Evolutionary conservation across 495 filamentous ascomycete genomes (phyloP).

Genomic region (Talaromyces adpressus): DNA sequence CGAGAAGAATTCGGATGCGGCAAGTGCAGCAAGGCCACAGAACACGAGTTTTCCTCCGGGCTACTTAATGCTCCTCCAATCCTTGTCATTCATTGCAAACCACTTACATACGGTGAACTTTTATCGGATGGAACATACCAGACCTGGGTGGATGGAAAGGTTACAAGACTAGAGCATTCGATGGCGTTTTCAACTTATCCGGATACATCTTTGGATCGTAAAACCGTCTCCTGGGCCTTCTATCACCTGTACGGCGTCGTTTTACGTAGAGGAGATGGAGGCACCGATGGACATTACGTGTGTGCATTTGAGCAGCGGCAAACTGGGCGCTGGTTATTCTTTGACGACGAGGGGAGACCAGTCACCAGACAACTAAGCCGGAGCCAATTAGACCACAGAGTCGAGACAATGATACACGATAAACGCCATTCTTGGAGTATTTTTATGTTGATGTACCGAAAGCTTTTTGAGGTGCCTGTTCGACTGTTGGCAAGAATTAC

Average conservation of each 20-base stretch:
- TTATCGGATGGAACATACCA: background rate
- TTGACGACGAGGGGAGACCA: background rate
- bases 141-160: background rate
- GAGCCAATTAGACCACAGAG: background rate
- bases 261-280: background rate
- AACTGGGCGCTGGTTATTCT: background rate
- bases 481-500: background rate
- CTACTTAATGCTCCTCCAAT: background rate
- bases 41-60: background rate
- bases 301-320: background rate
- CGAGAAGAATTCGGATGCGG: no score
- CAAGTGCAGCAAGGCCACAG: no score
- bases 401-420: background rate
- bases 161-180: background rate
- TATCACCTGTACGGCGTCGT: slow-evolving; percentile 5
- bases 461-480: background rate
- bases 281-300: background rate
- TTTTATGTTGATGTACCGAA: slow-evolving; percentile 1
- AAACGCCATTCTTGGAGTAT: background rate
- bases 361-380: background rate
- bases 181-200: background rate
- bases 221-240: background rate
- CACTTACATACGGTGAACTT: background rate
- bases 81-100: background rate
- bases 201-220: background rate